phyloP scores from a whole-genome alignment of 371 early-diverging fungal species.

The Mucor velutinosus region DNA sequence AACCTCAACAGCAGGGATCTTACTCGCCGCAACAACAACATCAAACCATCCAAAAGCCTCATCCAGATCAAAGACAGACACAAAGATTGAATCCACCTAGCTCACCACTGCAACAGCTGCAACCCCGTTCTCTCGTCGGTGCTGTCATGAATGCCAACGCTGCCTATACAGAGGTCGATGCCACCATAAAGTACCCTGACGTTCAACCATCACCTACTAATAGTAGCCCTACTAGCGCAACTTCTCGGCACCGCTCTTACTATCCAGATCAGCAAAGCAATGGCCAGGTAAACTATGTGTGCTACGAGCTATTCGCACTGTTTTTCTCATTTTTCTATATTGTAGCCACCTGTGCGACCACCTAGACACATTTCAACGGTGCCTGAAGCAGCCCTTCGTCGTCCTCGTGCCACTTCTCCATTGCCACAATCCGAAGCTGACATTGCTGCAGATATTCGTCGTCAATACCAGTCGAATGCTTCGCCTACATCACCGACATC shows the following conservation, averaged over 20 bases:
- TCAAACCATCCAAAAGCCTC: neutral
- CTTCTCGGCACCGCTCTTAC: conserved; percentile 20
- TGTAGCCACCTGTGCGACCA: conserved; percentile 32
- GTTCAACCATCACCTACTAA: conserved; percentile 1
- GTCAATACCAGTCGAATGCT: conserved; percentile 22
- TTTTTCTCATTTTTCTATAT: neutral
- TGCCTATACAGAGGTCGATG: conserved; percentile 6
- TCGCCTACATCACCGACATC: conserved; percentile 28
- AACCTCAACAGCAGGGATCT: conserved; percentile 6
- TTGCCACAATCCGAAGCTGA: conserved; percentile 35
- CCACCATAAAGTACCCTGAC: conserved; percentile 1
- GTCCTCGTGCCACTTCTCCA: conserved; percentile 50
- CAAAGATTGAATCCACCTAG: neutral
- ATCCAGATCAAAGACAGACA: neutral
- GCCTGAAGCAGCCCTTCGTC: conserved; percentile 49
- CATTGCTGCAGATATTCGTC: conserved; percentile 20
- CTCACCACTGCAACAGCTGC: conserved; percentile 1
- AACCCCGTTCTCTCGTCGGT: neutral
- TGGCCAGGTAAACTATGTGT: conserved; percentile 12
- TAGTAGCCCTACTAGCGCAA: conserved; percentile 3
- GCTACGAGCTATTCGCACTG: neutral
- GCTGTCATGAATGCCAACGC: neutral
- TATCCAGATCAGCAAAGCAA: conserved; percentile 18
- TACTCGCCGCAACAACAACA: neutral
- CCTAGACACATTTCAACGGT: conserved; percentile 49